These are phyloP conservation scores for Plantago major DNA, from an alignment of 257 asterid genomes.

Conservation along the genomic window DNA sequence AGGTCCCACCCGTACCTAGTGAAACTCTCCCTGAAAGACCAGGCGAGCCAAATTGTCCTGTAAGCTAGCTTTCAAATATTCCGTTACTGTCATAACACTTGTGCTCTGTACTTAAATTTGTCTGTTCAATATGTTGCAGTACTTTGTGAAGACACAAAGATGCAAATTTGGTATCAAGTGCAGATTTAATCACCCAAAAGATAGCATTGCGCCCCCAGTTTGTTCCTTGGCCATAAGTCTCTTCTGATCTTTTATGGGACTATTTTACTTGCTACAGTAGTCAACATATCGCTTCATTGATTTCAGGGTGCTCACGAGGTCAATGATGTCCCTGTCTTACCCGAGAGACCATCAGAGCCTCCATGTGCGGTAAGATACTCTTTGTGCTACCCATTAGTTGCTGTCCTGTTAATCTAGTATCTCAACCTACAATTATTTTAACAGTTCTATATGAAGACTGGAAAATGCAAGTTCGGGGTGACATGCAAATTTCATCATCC, in stretches of 20 bases:
- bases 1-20: conserved; percentile 63
- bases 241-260: conserved; percentile 11
- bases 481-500: conserved; percentile 98
- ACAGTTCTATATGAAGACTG: conserved; percentile 98
- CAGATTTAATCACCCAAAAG: conserved; percentile 95
- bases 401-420: conserved; percentile 6
- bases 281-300: conserved; percentile 1
- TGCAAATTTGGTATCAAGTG: conserved; percentile 88
- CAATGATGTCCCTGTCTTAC: conserved; percentile 46
- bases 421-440: conserved; percentile 22
- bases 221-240: conserved; percentile 26
- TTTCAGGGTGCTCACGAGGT: conserved; percentile 57
- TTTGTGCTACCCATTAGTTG: conserved; percentile 20
- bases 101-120: conserved; percentile 17
- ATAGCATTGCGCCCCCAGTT: conserved; percentile 40
- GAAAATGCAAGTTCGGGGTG: conserved; percentile 77
- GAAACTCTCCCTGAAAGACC: conserved; percentile 90
- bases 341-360: conserved; percentile 94
- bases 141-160: conserved; percentile 79
- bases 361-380: conserved; percentile 76
- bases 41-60: conserved; percentile 94
- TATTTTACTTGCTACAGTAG: conserved; percentile 13
- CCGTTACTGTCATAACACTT: conserved; percentile 8
- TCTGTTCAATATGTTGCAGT: conserved; percentile 41
- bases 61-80: conserved; percentile 36